Percentiles rank a stretch among this genome's conserved stretches.
Conservation (phyloP, 139 green algal genomes). For the Chlorokybus atmophyticus region DNA sequence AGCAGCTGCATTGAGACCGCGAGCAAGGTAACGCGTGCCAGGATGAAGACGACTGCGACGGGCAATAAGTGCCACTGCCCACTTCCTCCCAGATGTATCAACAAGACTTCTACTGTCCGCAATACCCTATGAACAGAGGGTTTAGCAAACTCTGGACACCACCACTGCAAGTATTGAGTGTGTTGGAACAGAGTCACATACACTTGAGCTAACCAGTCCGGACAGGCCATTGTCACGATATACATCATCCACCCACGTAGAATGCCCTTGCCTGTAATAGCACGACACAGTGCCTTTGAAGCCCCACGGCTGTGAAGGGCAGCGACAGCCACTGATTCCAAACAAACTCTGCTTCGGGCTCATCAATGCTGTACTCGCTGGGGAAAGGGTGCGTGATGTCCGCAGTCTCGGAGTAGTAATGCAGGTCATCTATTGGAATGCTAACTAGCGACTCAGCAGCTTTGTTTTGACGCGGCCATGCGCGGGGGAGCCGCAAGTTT, state of each 20-base stretch:
- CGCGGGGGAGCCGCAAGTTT: background rate
- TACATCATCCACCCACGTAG: background rate
- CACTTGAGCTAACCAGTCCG: background rate
- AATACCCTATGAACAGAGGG: background rate
- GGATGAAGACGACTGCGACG: constrained; percentile 70
- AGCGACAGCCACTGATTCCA: constrained; percentile 37
- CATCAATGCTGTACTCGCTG: background rate
- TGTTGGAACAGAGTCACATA: background rate
- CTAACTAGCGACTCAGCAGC: constrained; percentile 26
- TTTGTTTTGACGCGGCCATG: background rate
- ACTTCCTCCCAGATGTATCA: background rate
- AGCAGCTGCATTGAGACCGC: constrained; percentile 69
- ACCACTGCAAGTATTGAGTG: background rate
- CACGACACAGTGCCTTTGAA: constrained; percentile 59
- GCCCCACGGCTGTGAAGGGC: constrained; percentile 45
- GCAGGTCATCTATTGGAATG: constrained; percentile 52
- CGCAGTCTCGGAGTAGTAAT: constrained; percentile 88
- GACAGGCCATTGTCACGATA: background rate
- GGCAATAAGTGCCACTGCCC: constrained; percentile 35
- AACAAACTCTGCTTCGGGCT: constrained; percentile 24
- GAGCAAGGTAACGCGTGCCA: constrained; percentile 80
- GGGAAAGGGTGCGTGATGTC: constrained; percentile 83
- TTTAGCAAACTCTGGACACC: background rate
- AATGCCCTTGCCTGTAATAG: constrained; percentile 63
- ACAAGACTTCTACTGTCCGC: background rate